Base-by-base conservation (phyloP, 306 rosid species). In the Vigna radiata region DNA sequence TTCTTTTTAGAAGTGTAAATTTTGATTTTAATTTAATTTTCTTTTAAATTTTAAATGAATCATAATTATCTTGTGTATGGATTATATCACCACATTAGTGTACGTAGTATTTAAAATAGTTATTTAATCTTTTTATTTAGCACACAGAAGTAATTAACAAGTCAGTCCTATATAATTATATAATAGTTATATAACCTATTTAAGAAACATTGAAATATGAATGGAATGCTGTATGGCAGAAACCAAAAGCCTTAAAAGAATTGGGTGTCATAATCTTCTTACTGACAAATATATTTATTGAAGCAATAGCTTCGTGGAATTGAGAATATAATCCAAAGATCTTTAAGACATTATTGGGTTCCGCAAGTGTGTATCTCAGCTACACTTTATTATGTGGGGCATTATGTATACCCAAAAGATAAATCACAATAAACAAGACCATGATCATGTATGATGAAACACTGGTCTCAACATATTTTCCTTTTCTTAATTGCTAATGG, bases 321-420 rank as follows among this genome's bases (percentile, higher is more conserved):
- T 85, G 61, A 72, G 84, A 79, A 75, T 75, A 78, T 63, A 70
- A 76, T 79, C 67, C 79, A 67, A 66, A 27, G 21, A 72, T 18
- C 62, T 48, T 72, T 53, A 17, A 21, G 23, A 69, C 79, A 87
- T 77, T 58, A 89, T 83, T 70, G 88, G 4, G 85, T 74, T 78
- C 37, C 62, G 21, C 49, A 78, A 64, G 70, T 72, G 82, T 72
- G 76, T 49, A 63, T 60, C 37, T 70, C 36, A 53, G 70, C 23
- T 23, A 37, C 48, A 61, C 55, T 76, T 79, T 71, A 50, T 79
- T 12, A 29, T 46, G 84, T 74, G 80, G 81, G 84, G 31, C 76
- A 60, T 58, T 47, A 27, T 47, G 73, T 52, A 49, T 50, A 43
- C 55, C 54, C 74, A 60, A 53, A 58, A 27, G 44, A 14, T 18